These are phyloP conservation scores for Fusarium siculi DNA, from an alignment of 2,329 filamentous ascomycete genomes.

Conservation along the genomic window DNA sequence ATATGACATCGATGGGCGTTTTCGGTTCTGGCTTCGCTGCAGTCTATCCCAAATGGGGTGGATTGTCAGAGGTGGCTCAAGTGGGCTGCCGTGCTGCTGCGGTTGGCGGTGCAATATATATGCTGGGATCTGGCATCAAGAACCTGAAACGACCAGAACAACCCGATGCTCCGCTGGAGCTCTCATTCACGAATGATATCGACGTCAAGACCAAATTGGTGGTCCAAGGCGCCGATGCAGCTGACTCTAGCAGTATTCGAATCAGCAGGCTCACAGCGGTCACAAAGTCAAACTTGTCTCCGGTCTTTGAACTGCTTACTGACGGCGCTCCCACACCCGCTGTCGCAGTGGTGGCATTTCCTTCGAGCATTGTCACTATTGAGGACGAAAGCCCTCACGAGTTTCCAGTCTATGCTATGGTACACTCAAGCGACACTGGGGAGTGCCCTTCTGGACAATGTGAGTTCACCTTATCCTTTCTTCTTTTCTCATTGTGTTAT, in stretches of 20 bases:
- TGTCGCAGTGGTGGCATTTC: conserved; percentile 76
- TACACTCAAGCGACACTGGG: conserved; percentile 90
- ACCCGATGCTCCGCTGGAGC: conserved; percentile 49
- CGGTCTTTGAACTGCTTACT: conserved; percentile 74
- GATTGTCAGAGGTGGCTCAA: conserved; percentile 87
- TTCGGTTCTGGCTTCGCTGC: conserved; percentile 92
- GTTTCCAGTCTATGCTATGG: conserved; percentile 67
- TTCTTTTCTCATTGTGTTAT: conserved; percentile 63
- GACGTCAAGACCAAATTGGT: conserved; percentile 65
- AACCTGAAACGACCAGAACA: conserved; percentile 37
- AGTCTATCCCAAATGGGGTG: conserved; percentile 93
- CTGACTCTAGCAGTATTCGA: conserved; percentile 43
- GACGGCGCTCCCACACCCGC: conserved; percentile 83
- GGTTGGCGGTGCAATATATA: conserved; percentile 91
- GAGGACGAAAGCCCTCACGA: conserved; percentile 49
- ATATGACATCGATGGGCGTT: conserved; percentile 85
- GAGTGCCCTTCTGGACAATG: conserved; percentile 91
- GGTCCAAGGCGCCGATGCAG: conserved; percentile 56
- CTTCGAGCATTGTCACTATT: conserved; percentile 59
- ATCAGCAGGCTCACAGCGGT: conserved; percentile 74
- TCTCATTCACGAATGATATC: conserved; percentile 68
- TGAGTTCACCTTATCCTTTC: conserved; percentile 66
- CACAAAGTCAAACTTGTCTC: conserved; percentile 71
- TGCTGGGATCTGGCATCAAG: conserved; percentile 77
- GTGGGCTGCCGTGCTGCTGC: conserved; percentile 90